Evolutionary conservation across 2,329 filamentous ascomycete genomes (phyloP).

Genomic region (Parastagonospora avenae): DNA sequence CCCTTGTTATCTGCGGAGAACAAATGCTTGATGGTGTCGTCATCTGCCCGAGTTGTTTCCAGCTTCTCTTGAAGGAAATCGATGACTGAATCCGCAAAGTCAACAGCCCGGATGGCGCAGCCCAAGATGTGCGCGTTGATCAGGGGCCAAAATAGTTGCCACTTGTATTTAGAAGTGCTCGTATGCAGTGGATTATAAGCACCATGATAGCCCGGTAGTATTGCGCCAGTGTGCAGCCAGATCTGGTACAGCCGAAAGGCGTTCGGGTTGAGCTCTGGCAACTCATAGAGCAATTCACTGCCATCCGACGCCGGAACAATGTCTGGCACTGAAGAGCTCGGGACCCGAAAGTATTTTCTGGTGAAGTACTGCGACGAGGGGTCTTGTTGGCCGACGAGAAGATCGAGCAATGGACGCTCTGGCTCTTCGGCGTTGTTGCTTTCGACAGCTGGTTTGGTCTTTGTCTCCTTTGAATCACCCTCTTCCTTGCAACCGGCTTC

Average conservation of each 20-base stretch:
- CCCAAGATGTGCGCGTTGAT: conserved; percentile 22
- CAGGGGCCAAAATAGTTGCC: conserved; percentile 16
- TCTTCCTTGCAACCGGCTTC: background rate
- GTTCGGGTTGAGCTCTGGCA: background rate
- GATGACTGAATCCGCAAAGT: conserved; percentile 19
- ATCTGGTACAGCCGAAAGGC: conserved; percentile 2
- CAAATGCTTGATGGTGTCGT: conserved; percentile 17
- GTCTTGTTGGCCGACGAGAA: background rate
- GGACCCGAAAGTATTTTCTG: background rate
- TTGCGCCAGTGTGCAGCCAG: conserved; percentile 5
- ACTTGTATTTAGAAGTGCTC: conserved; percentile 5
- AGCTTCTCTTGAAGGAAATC: conserved; percentile 14
- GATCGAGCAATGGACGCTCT: background rate
- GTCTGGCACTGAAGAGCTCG: background rate
- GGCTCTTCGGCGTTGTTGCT: background rate
- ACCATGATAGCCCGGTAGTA: background rate
- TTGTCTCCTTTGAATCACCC: background rate
- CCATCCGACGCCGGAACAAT: background rate
- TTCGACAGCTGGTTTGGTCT: background rate
- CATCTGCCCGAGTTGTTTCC: conserved; percentile 3
- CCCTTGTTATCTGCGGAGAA: conserved; percentile 4
- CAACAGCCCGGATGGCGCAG: conserved; percentile 6
- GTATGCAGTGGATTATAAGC: background rate
- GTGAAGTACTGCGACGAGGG: conserved; percentile 3
- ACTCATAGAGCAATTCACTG: background rate